These are phyloP conservation scores for Aspergillus chevalieri DNA, from an alignment of 2,329 filamentous ascomycete species.

Conservation along the genomic window DNA sequence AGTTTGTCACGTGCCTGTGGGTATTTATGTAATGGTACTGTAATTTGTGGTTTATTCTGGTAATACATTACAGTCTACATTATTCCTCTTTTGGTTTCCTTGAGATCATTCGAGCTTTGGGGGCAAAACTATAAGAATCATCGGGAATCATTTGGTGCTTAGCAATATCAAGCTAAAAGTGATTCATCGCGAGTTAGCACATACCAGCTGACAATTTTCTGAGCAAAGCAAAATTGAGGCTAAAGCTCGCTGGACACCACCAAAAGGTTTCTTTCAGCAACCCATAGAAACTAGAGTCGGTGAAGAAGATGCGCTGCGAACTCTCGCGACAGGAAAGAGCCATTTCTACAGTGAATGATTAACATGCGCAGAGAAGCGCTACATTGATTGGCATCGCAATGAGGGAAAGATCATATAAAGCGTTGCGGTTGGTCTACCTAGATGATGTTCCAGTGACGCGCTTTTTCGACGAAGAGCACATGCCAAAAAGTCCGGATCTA, in stretches of 20 bases:
- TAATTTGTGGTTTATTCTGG: not conserved
- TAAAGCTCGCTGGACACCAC: too few relatives aligned
- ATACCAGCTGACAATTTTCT: not conserved
- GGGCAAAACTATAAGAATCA: not conserved
- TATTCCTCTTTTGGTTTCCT: too few relatives aligned
- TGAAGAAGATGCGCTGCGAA: not conserved
- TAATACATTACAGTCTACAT: not conserved
- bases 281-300: not conserved
- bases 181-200: not conserved
- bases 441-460: not conserved
- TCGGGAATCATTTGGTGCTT: not conserved
- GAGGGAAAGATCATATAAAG: not conserved
- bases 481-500: not conserved
- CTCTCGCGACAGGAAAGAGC: not conserved
- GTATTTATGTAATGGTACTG: not conserved
- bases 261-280: not conserved
- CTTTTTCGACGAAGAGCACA: not conserved
- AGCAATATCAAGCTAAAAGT: too few relatives aligned
- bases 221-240: not conserved
- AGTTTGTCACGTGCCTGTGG: not conserved
- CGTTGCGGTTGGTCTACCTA: not conserved
- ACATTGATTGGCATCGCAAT: not conserved
- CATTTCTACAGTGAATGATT: not conserved
- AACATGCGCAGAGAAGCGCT: not conserved
- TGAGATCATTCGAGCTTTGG: not conserved